Conservation (phyloP, 306 rosid genomes). For the Canavalia gladiata region DNA sequence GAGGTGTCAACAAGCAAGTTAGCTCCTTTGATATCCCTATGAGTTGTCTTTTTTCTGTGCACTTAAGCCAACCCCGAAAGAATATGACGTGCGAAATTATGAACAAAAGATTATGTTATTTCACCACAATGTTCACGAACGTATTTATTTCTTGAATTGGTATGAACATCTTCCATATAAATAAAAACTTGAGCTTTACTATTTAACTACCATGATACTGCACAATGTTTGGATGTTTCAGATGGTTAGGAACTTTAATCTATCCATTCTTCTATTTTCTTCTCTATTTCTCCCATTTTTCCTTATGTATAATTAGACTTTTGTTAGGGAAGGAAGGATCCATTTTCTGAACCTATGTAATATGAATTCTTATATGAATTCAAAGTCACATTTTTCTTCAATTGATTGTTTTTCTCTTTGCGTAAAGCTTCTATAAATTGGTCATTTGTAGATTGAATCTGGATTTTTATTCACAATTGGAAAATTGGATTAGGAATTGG, state of each 20-base stretch:
- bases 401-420: too few species aligned
- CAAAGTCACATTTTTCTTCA: too few species aligned
- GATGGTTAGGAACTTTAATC: slow-evolving; percentile 85
- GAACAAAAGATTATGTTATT: slow-evolving; percentile 90
- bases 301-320: too few species aligned
- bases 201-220: slow-evolving; percentile 94
- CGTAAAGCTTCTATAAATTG: too few species aligned
- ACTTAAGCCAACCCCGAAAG: slow-evolving; percentile 93
- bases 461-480: too few species aligned
- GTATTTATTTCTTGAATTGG: slow-evolving; percentile 91
- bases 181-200: slow-evolving; percentile 85
- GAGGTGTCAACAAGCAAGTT: slow-evolving; percentile 81
- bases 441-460: too few species aligned
- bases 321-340: too few species aligned
- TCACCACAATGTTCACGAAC: slow-evolving; percentile 97
- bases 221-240: slow-evolving; percentile 92
- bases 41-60: slow-evolving; percentile 91
- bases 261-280: too few species aligned
- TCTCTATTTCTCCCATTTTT: too few species aligned
- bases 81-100: slow-evolving; percentile 92
- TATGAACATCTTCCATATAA: slow-evolving; percentile 91
- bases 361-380: too few species aligned
- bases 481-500: too few species aligned
- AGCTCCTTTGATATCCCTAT: slow-evolving; percentile 98
- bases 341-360: too few species aligned